Percentiles rank a stretch among this genome's conserved stretches.
Evolutionary conservation across 805 yeast species (phyloP).

Genomic region (Lachancea fermentati): DNA sequence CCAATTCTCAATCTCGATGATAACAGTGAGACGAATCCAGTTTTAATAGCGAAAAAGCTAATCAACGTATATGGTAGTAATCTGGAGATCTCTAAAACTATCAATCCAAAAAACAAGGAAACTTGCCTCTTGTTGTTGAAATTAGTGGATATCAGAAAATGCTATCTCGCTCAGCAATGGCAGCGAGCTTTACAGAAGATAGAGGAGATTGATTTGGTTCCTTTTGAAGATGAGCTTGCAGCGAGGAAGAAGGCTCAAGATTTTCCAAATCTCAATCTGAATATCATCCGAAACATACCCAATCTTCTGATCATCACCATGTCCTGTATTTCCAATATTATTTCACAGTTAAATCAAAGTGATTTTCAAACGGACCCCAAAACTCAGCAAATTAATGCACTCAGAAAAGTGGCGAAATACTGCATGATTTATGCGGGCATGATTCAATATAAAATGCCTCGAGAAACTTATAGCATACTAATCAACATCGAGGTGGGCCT

Average conservation of each 20-base stretch:
- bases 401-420: slow-evolving; percentile 66
- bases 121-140: slow-evolving; percentile 61
- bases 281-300: slow-evolving; percentile 74
- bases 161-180: slow-evolving; percentile 53
- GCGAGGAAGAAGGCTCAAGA: slow-evolving; percentile 69
- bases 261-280: slow-evolving; percentile 57
- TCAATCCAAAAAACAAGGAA: slow-evolving; percentile 51
- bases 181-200: slow-evolving; percentile 51
- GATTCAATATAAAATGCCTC: slow-evolving; percentile 88
- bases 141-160: slow-evolving; percentile 61
- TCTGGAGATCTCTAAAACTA: slow-evolving; percentile 51
- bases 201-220: slow-evolving; percentile 59
- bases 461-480: slow-evolving; percentile 67
- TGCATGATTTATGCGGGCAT: slow-evolving; percentile 94
- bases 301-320: slow-evolving; percentile 72
- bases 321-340: slow-evolving; percentile 63
- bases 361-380: slow-evolving; percentile 41
- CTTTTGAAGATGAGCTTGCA: slow-evolving; percentile 50
- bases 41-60: slow-evolving; percentile 34
- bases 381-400: slow-evolving; percentile 47
- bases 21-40: slow-evolving; percentile 40
- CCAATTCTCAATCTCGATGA: slow-evolving; percentile 39
- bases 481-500: slow-evolving; percentile 53
- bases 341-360: slow-evolving; percentile 37
- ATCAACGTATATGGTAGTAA: slow-evolving; percentile 43